Conservation (phyloP, 2,329 filamentous ascomycete genomes). For the Pezicula radicicola region DNA sequence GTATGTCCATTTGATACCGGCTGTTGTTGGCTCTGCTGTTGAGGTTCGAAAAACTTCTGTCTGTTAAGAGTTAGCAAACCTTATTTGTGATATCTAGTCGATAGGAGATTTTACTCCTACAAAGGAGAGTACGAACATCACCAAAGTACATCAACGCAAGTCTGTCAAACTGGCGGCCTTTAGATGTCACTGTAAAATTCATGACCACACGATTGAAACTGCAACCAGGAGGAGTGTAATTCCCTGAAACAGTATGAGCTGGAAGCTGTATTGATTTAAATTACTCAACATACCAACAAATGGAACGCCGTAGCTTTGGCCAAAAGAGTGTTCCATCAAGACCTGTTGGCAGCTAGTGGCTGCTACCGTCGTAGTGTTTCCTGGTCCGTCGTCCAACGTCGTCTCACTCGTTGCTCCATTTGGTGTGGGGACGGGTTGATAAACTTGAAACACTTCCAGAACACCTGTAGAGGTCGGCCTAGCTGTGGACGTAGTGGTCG, state of each 20-base stretch:
- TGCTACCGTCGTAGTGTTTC: constrained; percentile 18
- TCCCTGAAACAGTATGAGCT: constrained; percentile 36
- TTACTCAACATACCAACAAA: constrained; percentile 57
- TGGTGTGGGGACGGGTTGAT: constrained; percentile 59
- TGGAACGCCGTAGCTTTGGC: constrained; percentile 67
- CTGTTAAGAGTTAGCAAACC: too few relatives aligned
- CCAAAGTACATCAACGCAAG: constrained; percentile 73
- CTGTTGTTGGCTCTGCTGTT: constrained; percentile 71
- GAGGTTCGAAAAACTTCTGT: constrained; percentile 81
- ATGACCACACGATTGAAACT: constrained; percentile 72
- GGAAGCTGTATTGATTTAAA: not conserved
- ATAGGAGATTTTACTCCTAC: too few relatives aligned
- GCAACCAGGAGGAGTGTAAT: constrained; percentile 65
- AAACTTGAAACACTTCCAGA: constrained; percentile 67
- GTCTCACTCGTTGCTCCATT: constrained; percentile 36
- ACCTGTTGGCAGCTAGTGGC: constrained; percentile 45
- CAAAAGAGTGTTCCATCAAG: constrained; percentile 72
- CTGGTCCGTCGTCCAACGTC: constrained; percentile 21
- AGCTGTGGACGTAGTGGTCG: constrained; percentile 13
- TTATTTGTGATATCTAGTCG: too few relatives aligned
- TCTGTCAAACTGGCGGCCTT: constrained; percentile 73
- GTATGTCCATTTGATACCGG: constrained; percentile 73
- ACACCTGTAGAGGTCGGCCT: constrained; percentile 26
- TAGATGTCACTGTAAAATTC: constrained; percentile 71
- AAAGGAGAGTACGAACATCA: constrained; percentile 36